Percentiles rank a stretch among this genome's conserved stretches.
Evolutionary conservation across 2,329 filamentous ascomycete genomes (phyloP).

Genomic region (Colletotrichum sp.): DNA sequence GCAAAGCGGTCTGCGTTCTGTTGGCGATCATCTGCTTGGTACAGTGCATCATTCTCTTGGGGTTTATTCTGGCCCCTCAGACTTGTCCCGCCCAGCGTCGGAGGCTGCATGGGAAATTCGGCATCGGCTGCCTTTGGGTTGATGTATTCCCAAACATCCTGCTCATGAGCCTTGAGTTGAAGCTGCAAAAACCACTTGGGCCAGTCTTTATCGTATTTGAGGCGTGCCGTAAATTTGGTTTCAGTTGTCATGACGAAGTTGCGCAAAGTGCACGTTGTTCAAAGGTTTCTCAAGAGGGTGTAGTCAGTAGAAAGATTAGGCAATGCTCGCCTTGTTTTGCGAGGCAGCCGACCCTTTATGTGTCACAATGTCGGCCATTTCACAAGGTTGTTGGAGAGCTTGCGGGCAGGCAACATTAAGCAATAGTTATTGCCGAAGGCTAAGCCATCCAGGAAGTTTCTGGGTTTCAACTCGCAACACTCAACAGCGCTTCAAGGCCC

Average conservation of each 20-base stretch:
- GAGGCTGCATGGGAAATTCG: background rate
- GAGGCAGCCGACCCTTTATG: background rate
- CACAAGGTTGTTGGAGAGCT: background rate
- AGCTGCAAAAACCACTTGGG: background rate
- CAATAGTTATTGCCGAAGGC: no score
- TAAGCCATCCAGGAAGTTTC: no score
- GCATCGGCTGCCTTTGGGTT: background rate
- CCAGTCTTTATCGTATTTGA: background rate
- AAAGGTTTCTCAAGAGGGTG: background rate
- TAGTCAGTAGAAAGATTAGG: rapidly evolving
- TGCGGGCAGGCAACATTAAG: background rate
- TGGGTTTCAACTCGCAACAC: no score
- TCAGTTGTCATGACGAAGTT: background rate
- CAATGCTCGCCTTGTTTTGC: background rate
- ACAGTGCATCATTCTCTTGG: no score
- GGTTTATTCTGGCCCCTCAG: background rate
- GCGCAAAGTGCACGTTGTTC: background rate
- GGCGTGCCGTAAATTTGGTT: background rate
- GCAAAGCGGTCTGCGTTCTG: background rate
- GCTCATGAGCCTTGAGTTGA: background rate
- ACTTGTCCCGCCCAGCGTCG: background rate
- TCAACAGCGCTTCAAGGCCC: no score
- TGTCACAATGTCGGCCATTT: background rate
- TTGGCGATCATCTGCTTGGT: no score
- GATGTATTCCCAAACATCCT: background rate